phyloP scores from a whole-genome alignment of 768 basidiomycete genomes.

The Phylloporus arenicola region DNA sequence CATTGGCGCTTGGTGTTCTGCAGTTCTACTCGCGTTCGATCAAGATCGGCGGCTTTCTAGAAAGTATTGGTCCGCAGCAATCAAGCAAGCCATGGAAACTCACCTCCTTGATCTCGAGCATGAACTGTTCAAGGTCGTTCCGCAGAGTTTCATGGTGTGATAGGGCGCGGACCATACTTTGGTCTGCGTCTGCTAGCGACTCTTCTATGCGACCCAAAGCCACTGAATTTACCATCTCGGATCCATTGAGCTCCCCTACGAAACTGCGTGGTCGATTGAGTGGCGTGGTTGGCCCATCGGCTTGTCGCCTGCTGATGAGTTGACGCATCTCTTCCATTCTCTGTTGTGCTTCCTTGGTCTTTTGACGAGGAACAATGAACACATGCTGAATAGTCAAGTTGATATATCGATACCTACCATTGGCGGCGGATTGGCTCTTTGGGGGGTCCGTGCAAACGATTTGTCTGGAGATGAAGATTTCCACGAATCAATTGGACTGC shows the following conservation, averaged over 20 bases:
- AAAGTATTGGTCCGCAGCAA: background rate
- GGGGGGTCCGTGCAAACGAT: conserved; percentile 40
- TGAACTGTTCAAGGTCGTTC: conserved; percentile 43
- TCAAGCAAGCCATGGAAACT: conserved; percentile 6
- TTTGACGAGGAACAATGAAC: conserved; percentile 24
- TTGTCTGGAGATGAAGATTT: conserved; percentile 58
- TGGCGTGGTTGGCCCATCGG: conserved; percentile 40
- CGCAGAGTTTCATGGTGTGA: conserved; percentile 54
- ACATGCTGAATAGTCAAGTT: conserved; percentile 2
- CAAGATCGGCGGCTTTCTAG: conserved; percentile 60
- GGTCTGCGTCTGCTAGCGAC: conserved; percentile 54
- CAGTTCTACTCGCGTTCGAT: conserved; percentile 57
- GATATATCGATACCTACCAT: conserved; percentile 33
- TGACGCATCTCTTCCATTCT: conserved; percentile 82
- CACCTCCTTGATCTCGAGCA: conserved; percentile 56
- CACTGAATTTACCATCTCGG: conserved; percentile 13
- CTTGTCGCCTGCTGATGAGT: conserved; percentile 58
- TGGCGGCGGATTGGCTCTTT: conserved; percentile 35
- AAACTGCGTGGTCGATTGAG: conserved; percentile 42
- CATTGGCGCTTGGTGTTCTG: conserved; percentile 67
- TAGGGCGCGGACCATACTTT: conserved; percentile 44
- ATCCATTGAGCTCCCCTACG: conserved; percentile 18
- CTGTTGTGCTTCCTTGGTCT: conserved; percentile 73
- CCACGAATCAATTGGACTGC: conserved; percentile 32
- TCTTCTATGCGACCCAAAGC: conserved; percentile 38